Percentiles rank a stretch among this genome's conserved stretches.
Conservation (phyloP, 2,329 filamentous ascomycete genomes). For the Phoma sp. region DNA sequence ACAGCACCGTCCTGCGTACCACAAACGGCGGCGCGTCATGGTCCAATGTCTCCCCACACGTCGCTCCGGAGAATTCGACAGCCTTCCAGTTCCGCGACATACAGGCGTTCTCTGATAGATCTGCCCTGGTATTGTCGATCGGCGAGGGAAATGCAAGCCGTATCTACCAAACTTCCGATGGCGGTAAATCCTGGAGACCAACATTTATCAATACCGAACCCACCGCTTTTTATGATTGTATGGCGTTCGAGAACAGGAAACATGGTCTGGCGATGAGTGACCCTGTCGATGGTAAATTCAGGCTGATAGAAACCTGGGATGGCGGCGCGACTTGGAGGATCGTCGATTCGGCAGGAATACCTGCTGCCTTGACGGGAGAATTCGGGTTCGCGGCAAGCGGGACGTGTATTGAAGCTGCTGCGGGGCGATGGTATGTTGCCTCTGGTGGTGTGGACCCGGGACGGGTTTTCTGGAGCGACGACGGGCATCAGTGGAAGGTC, state of each 20-base stretch:
- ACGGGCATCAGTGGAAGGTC: slow-evolving; percentile 29
- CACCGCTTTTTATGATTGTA: slow-evolving; percentile 39
- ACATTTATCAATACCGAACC: slow-evolving; percentile 36
- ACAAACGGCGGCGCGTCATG: slow-evolving; percentile 32
- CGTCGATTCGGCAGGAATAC: slow-evolving; percentile 23
- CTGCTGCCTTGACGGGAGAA: slow-evolving; percentile 31
- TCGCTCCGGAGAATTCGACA: slow-evolving; percentile 29
- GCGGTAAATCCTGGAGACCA: slow-evolving; percentile 29
- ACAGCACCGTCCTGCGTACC: slow-evolving; percentile 37
- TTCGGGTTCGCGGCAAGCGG: slow-evolving; percentile 38
- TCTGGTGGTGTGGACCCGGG: slow-evolving; percentile 36
- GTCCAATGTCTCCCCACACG: slow-evolving; percentile 33
- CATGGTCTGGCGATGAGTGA: slow-evolving; percentile 40
- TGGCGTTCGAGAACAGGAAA: slow-evolving; percentile 34
- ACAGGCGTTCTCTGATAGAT: slow-evolving; percentile 31
- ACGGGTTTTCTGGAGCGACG: slow-evolving; percentile 29
- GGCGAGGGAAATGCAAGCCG: slow-evolving; percentile 34
- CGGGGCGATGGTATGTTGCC: slow-evolving; percentile 39
- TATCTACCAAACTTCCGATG: slow-evolving; percentile 33
- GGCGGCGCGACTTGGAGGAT: slow-evolving; percentile 32
- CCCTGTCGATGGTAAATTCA: slow-evolving; percentile 38
- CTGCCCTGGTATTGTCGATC: slow-evolving; percentile 33
- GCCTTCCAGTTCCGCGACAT: slow-evolving; percentile 39
- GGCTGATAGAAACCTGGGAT: slow-evolving; percentile 38
- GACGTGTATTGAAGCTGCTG: slow-evolving; percentile 37